phyloP scores from a whole-genome alignment of 192 early-diverging fungal genomes.

The Chytriomyces confervae region DNA sequence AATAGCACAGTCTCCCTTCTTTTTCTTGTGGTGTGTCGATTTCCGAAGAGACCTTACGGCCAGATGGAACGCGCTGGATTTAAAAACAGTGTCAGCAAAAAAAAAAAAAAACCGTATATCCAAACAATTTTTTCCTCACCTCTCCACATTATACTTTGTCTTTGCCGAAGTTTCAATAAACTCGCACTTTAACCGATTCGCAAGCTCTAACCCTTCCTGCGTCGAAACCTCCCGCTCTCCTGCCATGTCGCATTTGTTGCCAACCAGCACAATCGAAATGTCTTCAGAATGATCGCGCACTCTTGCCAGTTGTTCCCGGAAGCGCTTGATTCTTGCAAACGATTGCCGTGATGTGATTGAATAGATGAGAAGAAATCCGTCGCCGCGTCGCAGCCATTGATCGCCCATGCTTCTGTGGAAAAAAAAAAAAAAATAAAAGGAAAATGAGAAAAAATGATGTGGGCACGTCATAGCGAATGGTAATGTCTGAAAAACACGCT shows the following conservation, averaged over 20 bases:
- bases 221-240: conserved; percentile 68
- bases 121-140: conserved; percentile 41
- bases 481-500: too few species aligned
- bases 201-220: conserved; percentile 82
- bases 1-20: not conserved
- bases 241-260: conserved; percentile 90
- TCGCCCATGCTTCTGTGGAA: conserved; percentile 71
- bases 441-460: not conserved
- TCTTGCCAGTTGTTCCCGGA: conserved; percentile 90
- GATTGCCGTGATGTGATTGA: conserved; percentile 88
- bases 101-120: too few species aligned
- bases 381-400: conserved; percentile 96
- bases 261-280: conserved; percentile 28
- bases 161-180: conserved; percentile 92
- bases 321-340: conserved; percentile 88
- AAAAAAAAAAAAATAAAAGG: not conserved
- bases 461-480: too few species aligned
- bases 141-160: conserved; percentile 90
- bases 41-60: conserved; percentile 78
- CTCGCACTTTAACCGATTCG: conserved; percentile 74
- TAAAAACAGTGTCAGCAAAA: not conserved
- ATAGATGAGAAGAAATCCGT: conserved; percentile 96
- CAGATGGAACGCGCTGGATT: conserved; percentile 69
- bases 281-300: conserved; percentile 64
- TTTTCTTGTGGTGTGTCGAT: not conserved